These are phyloP conservation scores for Sphagnum magellanicum DNA, from an alignment of 228 moss, liverwort and hornwort genomes.

Conservation along the genomic window DNA sequence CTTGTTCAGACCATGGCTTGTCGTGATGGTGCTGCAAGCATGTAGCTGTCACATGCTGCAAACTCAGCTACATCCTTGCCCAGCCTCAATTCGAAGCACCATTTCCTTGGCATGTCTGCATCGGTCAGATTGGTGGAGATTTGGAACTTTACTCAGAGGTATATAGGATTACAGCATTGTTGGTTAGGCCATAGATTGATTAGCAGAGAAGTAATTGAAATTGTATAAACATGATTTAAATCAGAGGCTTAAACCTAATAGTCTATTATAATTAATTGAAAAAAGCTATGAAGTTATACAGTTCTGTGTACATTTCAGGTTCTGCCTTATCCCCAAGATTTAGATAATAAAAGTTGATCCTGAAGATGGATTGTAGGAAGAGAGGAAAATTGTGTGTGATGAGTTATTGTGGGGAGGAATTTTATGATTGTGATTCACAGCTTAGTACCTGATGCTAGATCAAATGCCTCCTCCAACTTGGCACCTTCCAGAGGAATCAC, in stretches of 20 bases:
- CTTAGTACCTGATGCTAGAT: conserved; percentile 14
- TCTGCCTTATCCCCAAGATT: not conserved
- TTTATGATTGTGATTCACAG: not conserved
- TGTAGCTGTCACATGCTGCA: conserved; percentile 26
- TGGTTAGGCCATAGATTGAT: too few species aligned
- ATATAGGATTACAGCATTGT: too few species aligned
- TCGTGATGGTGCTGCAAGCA: conserved; percentile 49
- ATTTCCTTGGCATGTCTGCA: conserved; percentile 6
- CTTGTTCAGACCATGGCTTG: conserved; percentile 47
- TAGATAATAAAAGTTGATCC: not conserved
- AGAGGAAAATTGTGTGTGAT: too few species aligned
- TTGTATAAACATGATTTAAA: too few species aligned
- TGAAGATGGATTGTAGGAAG: not conserved
- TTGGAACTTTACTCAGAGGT: too few species aligned
- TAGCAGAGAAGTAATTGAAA: too few species aligned
- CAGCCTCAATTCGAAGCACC: conserved; percentile 39
- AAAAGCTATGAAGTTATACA: too few species aligned
- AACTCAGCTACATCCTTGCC: conserved; percentile 21
- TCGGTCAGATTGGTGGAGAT: too few species aligned
- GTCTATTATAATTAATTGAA: too few species aligned
- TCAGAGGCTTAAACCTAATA: too few species aligned
- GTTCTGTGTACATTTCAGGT: not conserved
- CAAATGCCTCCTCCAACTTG: conserved; percentile 27
- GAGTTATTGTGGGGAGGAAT: too few species aligned
- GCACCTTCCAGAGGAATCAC: conserved; percentile 59